These are phyloP conservation scores for Nakaseomyces nivariensis DNA, from an alignment of 1,139 yeast species.

Conservation along the genomic window DNA sequence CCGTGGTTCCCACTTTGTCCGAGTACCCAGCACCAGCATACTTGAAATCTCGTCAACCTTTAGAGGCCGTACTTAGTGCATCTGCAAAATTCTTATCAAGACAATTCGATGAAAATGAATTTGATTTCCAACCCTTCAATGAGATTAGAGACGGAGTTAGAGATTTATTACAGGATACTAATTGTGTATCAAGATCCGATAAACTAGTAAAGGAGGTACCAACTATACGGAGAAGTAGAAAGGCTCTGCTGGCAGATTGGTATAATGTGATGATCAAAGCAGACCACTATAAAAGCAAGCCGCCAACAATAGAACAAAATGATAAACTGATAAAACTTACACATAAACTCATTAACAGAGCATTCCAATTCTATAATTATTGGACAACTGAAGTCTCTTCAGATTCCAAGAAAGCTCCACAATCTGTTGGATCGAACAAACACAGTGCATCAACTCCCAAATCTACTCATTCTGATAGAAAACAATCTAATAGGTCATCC, in stretches of 20 bases:
- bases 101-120: conserved; percentile 42
- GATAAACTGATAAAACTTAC: conserved; percentile 65
- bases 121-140: conserved; percentile 35
- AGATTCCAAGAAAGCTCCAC: neutral
- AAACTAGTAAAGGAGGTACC: conserved; percentile 65
- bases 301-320: conserved; percentile 47
- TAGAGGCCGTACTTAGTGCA: conserved; percentile 55
- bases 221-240: conserved; percentile 61
- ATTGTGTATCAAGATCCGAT: conserved; percentile 77
- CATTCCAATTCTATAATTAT: conserved; percentile 59
- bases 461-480: neutral
- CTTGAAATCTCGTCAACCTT: conserved; percentile 33
- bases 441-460: neutral
- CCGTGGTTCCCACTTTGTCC: conserved; percentile 25
- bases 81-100: conserved; percentile 67
- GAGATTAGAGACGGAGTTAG: conserved; percentile 79
- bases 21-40: conserved; percentile 4
- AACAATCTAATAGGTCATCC: neutral
- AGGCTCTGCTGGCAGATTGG: conserved; percentile 80
- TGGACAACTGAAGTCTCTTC: conserved; percentile 51
- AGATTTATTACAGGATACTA: conserved; percentile 60
- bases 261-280: conserved; percentile 82
- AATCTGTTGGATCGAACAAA: conserved; percentile 5
- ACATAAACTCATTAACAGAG: conserved; percentile 63
- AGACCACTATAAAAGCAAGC: conserved; percentile 67